phyloP scores from a whole-genome alignment of 2,329 filamentous ascomycete species.

The Fusarium sp. region DNA sequence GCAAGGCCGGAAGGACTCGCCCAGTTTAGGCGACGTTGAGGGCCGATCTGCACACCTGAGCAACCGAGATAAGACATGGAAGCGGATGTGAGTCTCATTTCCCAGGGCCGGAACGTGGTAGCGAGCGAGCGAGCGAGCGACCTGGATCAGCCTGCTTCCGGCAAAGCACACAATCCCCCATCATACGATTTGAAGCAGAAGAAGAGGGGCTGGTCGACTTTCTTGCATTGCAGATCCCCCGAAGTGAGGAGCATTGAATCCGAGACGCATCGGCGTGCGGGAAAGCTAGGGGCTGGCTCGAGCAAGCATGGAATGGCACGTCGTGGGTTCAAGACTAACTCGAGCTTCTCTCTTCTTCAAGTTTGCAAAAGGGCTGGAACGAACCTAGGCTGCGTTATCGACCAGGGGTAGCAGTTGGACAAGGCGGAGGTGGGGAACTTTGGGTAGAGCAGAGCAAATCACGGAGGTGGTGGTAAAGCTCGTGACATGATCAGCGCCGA shows the following conservation, averaged over 20 bases:
- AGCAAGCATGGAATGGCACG: constrained; percentile 15
- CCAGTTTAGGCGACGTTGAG: constrained; percentile 19
- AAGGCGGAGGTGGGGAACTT: constrained; percentile 33
- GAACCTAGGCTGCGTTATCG: constrained; percentile 31
- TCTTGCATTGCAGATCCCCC: constrained; percentile 35
- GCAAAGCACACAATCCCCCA: constrained; percentile 10
- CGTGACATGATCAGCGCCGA: constrained; percentile 40
- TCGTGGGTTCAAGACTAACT: constrained; percentile 32
- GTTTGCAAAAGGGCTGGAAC: constrained; percentile 11
- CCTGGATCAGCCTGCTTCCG: constrained; percentile 14
- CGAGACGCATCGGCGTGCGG: constrained; percentile 10
- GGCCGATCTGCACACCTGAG: constrained; percentile 7
- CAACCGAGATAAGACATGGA: constrained; percentile 37
- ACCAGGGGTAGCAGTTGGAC: constrained; percentile 15
- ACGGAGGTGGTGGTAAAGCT: constrained; percentile 22
- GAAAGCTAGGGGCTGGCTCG: constrained; percentile 16
- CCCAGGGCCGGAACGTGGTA: constrained; percentile 18
- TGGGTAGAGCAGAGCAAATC: constrained; percentile 21
- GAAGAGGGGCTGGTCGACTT: constrained; percentile 14
- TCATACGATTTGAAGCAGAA: constrained; percentile 31
- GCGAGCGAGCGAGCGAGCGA: constrained; percentile 14
- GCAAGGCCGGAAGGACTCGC: not conserved
- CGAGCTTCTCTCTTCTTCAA: constrained; percentile 8
- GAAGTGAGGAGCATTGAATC: constrained; percentile 6
- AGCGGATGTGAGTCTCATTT: constrained; percentile 35